These are phyloP conservation scores for Luffa aegyptiaca DNA, from an alignment of 306 rosid species.

Conservation along the genomic window DNA sequence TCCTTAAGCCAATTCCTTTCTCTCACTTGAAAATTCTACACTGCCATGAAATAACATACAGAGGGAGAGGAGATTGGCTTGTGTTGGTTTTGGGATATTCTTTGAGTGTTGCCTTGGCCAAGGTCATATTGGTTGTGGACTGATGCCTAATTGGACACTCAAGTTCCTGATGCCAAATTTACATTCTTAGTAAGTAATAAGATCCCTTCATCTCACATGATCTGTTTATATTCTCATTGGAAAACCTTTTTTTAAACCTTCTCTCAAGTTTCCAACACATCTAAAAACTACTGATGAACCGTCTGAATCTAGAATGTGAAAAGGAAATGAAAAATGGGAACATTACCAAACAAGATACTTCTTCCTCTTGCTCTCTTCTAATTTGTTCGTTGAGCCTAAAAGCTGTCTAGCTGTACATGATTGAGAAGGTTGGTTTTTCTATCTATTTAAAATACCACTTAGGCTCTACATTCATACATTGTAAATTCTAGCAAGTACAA, in stretches of 20 bases:
- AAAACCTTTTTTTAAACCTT: neutral
- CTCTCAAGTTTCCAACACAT: neutral
- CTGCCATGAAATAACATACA: neutral
- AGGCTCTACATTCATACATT: neutral
- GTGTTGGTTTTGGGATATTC: conserved; percentile 51
- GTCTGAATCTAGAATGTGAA: neutral
- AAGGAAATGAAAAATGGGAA: neutral
- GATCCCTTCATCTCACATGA: neutral
- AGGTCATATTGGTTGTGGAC: conserved; percentile 20
- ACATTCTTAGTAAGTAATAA: neutral
- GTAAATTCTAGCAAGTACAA: neutral
- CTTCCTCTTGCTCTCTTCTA: neutral
- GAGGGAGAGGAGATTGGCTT: conserved; percentile 19
- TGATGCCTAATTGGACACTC: conserved; percentile 23
- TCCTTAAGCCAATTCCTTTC: neutral
- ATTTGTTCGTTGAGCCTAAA: neutral
- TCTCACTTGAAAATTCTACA: neutral
- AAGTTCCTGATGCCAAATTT: conserved; percentile 18
- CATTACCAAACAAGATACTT: neutral
- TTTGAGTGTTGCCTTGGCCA: conserved; percentile 45
- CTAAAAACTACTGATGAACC: neutral
- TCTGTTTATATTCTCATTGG: neutral
- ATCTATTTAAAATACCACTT: neutral
- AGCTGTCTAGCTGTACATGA: neutral
- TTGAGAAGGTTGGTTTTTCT: neutral